Evolutionary conservation across 768 basidiomycete genomes (phyloP), one percentile per base, ranked within the genome.

Genomic region (Naganishia kalamii): DNA sequence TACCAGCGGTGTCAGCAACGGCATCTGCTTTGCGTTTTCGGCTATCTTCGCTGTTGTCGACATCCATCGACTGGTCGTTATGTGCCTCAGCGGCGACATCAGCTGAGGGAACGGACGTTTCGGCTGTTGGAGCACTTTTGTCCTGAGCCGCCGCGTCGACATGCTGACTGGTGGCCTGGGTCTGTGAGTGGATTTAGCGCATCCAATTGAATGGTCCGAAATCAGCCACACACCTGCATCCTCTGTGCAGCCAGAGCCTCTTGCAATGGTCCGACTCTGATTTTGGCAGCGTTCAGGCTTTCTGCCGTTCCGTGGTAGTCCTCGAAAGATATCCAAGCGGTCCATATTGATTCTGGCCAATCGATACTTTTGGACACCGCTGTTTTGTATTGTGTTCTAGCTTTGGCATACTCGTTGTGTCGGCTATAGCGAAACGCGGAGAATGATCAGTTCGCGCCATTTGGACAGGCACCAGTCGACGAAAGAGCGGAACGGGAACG

Each of bases 301-400:
- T 83, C 80, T 15, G 90, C 80, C 25, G 84, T 82, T 0, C 94
- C 94, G 71, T 92, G 82, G 3, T 88, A 79, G 69, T 90, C 85
- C 75, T 97, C 94, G 71, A 97, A 96, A n/a, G 82, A 79, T 19
- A 87, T 72, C 89, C 90, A 94, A 0, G 89, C 87, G 62, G 92
- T 90, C 86, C 90, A 94, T 8, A 98, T 80, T 11, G 87, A 88
- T 77, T 99, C 94, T 0, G 96, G 92, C 88, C 92, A 98, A 77
- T 99, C 94, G 41, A 98, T 71, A 30, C 87, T 84, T 74, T 88
- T 88, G 47, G 81, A 80, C 30, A 85, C 83, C 4, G 88, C 81
- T 65, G 86, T 85, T 44, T 80, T 77, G 75, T 90, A 94, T 7
- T 85, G 79, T 25, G 82, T 80, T 43, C 91, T 85, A 2, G 88